A percentile compares a stretch with the other conserved stretches of the same genome.
These are phyloP conservation scores for Fusarium sp. DNA, from an alignment of 2,329 filamentous ascomycete genomes.

Conservation along the genomic window DNA sequence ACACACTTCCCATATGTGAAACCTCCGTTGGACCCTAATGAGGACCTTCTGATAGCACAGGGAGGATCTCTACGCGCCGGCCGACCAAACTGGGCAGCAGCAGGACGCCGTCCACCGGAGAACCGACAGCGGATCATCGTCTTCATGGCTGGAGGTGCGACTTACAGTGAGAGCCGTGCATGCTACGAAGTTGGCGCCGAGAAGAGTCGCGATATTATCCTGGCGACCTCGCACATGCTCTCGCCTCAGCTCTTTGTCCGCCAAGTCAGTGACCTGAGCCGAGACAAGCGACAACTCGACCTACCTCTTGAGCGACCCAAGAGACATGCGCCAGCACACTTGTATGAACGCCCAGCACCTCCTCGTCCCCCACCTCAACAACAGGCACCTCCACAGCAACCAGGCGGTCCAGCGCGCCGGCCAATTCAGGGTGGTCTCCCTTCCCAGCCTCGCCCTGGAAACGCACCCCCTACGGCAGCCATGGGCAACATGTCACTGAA, in stretches of 20 bases:
- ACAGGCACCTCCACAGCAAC: slow-evolving; percentile 30
- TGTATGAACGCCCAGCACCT: slow-evolving; percentile 76
- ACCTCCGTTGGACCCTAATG: slow-evolving; percentile 69
- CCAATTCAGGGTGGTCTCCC: slow-evolving; percentile 43
- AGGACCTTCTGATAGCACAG: slow-evolving; percentile 62
- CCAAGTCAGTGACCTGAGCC: slow-evolving; percentile 80
- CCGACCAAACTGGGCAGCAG: slow-evolving; percentile 94
- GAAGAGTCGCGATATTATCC: slow-evolving; percentile 80
- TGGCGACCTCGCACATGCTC: slow-evolving; percentile 91
- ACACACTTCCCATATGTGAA: slow-evolving; percentile 75
- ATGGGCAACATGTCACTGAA: slow-evolving; percentile 64
- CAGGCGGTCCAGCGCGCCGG: slow-evolving; percentile 32
- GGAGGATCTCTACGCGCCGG: slow-evolving; percentile 85
- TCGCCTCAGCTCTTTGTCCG: slow-evolving; percentile 82
- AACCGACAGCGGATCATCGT: slow-evolving; percentile 90
- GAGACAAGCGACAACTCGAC: slow-evolving; percentile 76
- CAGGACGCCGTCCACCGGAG: slow-evolving; percentile 74
- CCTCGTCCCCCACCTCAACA: slow-evolving; percentile 53
- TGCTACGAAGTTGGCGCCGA: slow-evolving; percentile 86
- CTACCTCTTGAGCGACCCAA: slow-evolving; percentile 82
- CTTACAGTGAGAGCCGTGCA: slow-evolving; percentile 84
- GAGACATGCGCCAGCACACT: slow-evolving; percentile 81
- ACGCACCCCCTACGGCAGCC: slow-evolving; percentile 57
- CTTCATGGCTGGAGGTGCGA: slow-evolving; percentile 94
- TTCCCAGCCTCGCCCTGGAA: slow-evolving; percentile 37